Evolutionary conservation across 2,329 filamentous ascomycete species (phyloP).

Genomic region (Paramyrothecium sp.): DNA sequence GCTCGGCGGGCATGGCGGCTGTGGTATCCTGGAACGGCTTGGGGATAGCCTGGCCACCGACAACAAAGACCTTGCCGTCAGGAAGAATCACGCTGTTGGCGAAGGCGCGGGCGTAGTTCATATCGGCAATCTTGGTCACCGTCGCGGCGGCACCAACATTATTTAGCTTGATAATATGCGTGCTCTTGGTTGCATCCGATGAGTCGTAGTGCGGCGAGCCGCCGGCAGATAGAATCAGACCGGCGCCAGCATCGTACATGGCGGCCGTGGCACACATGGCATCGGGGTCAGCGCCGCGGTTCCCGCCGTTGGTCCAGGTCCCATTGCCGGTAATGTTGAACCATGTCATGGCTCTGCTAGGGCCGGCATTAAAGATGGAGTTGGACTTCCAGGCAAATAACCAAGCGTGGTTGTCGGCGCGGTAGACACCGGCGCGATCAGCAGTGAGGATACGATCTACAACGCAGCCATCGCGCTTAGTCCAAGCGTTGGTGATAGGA

Average conservation of each 20-base stretch:
- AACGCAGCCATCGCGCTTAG: conserved; percentile 25
- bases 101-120: conserved; percentile 39
- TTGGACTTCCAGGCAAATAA: conserved; percentile 38
- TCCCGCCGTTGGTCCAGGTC: conserved; percentile 38
- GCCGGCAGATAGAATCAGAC: conserved; percentile 54
- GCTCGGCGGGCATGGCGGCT: neutral
- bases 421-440: conserved; percentile 45
- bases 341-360: conserved; percentile 54
- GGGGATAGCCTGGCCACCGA: conserved; percentile 32
- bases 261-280: conserved; percentile 55
- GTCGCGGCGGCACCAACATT: conserved; percentile 4
- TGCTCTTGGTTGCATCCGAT: conserved; percentile 37
- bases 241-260: conserved; percentile 58
- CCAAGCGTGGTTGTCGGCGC: conserved; percentile 24
- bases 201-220: conserved; percentile 46
- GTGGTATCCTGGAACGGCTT: neutral
- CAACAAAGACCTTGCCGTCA: conserved; percentile 44
- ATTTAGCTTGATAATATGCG: conserved; percentile 48
- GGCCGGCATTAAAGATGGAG: conserved; percentile 52
- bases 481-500: conserved; percentile 41
- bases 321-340: conserved; percentile 36
- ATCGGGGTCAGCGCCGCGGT: conserved; percentile 34
- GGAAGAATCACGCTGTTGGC: conserved; percentile 47
- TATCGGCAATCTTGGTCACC: conserved; percentile 10
- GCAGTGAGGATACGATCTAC: conserved; percentile 49